A percentile compares a stretch with the other conserved stretches of the same genome.
Conservation (phyloP, 805 yeast genomes). For the Lachancea thermotolerans region DNA sequence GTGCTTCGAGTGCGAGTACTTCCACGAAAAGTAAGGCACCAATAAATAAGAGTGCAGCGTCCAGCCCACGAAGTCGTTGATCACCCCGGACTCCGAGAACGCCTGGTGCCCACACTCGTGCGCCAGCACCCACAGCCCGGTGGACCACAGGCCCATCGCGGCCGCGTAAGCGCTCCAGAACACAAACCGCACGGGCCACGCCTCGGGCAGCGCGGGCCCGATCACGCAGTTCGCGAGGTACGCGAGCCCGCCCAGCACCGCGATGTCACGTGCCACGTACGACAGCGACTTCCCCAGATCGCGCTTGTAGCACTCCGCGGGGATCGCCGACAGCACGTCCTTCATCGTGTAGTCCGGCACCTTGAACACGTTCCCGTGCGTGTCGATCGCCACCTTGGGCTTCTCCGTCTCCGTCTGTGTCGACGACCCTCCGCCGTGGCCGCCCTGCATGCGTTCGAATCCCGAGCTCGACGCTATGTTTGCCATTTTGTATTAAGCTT, state of each 20-base stretch:
- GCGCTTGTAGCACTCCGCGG: slow-evolving; percentile 68
- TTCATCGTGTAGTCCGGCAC: slow-evolving; percentile 74
- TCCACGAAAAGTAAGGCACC: slow-evolving; percentile 88
- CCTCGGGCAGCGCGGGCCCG: slow-evolving; percentile 9
- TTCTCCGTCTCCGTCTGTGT: slow-evolving; percentile 6
- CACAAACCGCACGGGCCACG: slow-evolving; percentile 36
- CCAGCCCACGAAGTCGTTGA: slow-evolving; percentile 82
- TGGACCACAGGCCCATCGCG: slow-evolving; percentile 57
- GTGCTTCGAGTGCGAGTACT: slow-evolving; percentile 76
- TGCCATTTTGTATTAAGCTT: neutral
- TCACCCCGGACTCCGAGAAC: slow-evolving; percentile 62
- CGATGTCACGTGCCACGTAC: slow-evolving; percentile 64
- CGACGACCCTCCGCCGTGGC: slow-evolving; percentile 9
- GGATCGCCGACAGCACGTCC: slow-evolving; percentile 67
- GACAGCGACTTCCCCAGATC: slow-evolving; percentile 45
- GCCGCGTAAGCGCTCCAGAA: slow-evolving; percentile 55
- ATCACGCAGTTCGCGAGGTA: slow-evolving; percentile 33
- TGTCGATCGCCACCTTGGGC: slow-evolving; percentile 40
- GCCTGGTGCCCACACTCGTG: slow-evolving; percentile 93
- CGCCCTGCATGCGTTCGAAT: slow-evolving; percentile 2
- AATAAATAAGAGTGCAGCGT: slow-evolving; percentile 66
- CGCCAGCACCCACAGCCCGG: slow-evolving; percentile 81
- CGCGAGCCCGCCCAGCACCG: slow-evolving; percentile 42
- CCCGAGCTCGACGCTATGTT: neutral
- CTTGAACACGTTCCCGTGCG: slow-evolving; percentile 58